phyloP scores from a whole-genome alignment of 768 basidiomycete species.

The Kondoa subrosea region DNA sequence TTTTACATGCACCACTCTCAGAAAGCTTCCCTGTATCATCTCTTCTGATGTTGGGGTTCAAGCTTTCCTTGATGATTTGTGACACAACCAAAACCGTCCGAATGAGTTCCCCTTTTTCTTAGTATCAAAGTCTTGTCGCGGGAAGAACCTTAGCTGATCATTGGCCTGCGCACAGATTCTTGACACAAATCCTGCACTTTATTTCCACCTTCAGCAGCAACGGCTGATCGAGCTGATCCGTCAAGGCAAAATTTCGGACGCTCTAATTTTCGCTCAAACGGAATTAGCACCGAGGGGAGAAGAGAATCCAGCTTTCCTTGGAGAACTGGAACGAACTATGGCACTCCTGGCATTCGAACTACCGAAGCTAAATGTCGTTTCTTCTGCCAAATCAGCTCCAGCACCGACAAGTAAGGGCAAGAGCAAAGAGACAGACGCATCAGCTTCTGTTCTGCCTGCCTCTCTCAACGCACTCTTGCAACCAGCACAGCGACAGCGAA shows the following conservation, averaged over 20 bases:
- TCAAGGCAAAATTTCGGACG: constrained; percentile 56
- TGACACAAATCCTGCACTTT: constrained; percentile 80
- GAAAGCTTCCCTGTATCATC: constrained; percentile 35
- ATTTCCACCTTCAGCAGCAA: constrained; percentile 91
- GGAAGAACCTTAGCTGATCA: not conserved
- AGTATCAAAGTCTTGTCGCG: not conserved
- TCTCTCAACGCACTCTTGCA: constrained; percentile 63
- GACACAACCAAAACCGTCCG: not conserved
- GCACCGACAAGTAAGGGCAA: constrained; percentile 13
- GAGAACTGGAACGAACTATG: constrained; percentile 88
- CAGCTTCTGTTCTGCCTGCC: constrained; percentile 35
- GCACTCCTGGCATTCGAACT: constrained; percentile 49
- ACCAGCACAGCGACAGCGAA: constrained; percentile 74
- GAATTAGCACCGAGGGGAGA: constrained; percentile 90
- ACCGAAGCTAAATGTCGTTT: constrained; percentile 18
- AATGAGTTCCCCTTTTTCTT: constrained; percentile 18
- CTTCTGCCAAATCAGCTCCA: constrained; percentile 23
- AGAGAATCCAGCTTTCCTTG: constrained; percentile 80
- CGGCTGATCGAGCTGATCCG: constrained; percentile 89
- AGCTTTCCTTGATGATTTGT: not conserved
- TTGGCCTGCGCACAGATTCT: constrained; percentile 49
- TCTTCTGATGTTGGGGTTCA: not conserved
- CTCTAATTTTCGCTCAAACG: constrained; percentile 75
- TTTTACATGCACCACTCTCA: constrained; percentile 98
- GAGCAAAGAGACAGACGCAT: constrained; percentile 16